Evolutionary conservation across 805 yeast genomes (phyloP), one percentile per base, ranked within the genome.

Genomic region (Priceomyces castillae): DNA sequence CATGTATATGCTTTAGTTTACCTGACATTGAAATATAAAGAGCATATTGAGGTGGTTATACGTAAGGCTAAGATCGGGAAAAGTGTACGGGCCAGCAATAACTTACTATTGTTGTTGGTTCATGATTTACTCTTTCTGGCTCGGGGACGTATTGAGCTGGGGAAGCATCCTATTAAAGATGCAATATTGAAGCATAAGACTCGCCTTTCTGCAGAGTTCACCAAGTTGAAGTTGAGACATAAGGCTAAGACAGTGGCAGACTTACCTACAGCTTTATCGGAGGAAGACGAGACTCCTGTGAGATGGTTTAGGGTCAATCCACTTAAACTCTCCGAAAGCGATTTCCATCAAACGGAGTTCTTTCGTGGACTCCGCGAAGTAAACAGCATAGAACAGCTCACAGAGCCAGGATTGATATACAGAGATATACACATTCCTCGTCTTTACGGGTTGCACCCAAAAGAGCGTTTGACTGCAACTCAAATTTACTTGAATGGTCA

Each of bases 161-260:
- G 95, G 5, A 90, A 90, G 55, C 89, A 84, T 48, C 86, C 92
- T 0, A 74, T 89, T 45, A 94, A 94, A 58, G 94, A 86, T 39
- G 84, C 86, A 10, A 72, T 94, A 3, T 66, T 94, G 43, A 75
- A 80, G 46, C 84, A 90, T 60, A 87, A 86, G 61, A 82, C 95
- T 0, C 71, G 98, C 52, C 68, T 92, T 39, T 81, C 80, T 44
- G 90, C 95, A 1, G 98, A 94, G 59, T 70, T 86, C 45, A 85
- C 80, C 17, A 87, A 86, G 56, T 67, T 89, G 56, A 87, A 88
- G 57, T 58, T 94, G 52, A 84, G 82, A 52, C 76, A 82, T 51
- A 84, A 82, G 44, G 89, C 85, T 7, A 73, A 72, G 40, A 64
- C 71, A 31, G 68, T 81, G 14, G 74, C 73, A 6, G 84, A 78